Evolutionary conservation across 1,284 basidiomycete genomes (phyloP).

Genomic region (Bondarzewia mesenterica): DNA sequence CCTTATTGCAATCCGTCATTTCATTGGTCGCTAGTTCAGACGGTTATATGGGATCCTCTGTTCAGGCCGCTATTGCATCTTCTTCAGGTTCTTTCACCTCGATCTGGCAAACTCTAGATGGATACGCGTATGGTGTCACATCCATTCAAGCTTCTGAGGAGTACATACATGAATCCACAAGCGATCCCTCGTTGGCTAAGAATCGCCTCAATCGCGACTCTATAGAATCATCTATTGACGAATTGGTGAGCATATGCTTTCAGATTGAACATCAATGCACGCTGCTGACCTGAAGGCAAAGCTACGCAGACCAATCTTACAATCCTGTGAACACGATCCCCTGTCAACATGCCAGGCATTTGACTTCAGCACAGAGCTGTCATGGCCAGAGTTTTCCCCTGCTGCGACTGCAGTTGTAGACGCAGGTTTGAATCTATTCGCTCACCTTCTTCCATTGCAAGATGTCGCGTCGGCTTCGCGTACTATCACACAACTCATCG

Average conservation of each 20-base stretch:
- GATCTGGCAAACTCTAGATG: constrained; percentile 85
- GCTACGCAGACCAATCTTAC: constrained; percentile 75
- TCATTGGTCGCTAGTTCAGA: constrained; percentile 82
- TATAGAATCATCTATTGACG: constrained; percentile 71
- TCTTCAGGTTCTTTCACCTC: constrained; percentile 80
- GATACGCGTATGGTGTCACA: constrained; percentile 90
- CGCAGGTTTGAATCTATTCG: constrained; percentile 82
- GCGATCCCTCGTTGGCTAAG: constrained; percentile 28
- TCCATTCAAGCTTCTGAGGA: constrained; percentile 51
- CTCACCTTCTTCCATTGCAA: constrained; percentile 74
- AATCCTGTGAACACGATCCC: constrained; percentile 83
- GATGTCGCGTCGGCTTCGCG: constrained; percentile 62
- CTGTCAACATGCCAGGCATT: constrained; percentile 61
- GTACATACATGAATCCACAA: constrained; percentile 20
- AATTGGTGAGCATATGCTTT: constrained; percentile 43
- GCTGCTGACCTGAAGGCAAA: constrained; percentile 23
- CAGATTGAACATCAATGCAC: too few species aligned
- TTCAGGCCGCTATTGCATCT: constrained; percentile 90
- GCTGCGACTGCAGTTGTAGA: constrained; percentile 83
- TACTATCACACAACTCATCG: constrained; percentile 64
- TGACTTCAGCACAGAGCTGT: constrained; percentile 33
- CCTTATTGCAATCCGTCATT: constrained; percentile 80
- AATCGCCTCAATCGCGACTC: constrained; percentile 72
- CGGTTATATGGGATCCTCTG: constrained; percentile 69
- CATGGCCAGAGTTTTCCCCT: constrained; percentile 59